Conservation (phyloP, 768 basidiomycete genomes). For the Leccinellum luteum region DNA sequence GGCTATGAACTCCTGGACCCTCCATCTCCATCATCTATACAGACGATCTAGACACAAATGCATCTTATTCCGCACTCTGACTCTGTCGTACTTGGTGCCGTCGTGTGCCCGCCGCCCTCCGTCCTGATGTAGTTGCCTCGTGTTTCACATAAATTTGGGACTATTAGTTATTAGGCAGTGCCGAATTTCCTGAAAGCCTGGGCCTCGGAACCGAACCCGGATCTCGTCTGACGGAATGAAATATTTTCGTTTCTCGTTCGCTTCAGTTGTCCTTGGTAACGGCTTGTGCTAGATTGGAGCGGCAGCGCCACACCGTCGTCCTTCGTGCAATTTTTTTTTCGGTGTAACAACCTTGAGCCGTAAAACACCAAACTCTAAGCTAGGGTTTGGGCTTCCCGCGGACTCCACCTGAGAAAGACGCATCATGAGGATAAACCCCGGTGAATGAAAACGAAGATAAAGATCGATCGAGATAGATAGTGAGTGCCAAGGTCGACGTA, state of each 20-base stretch:
- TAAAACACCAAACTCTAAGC: neutral
- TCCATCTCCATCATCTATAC: conserved; percentile 1
- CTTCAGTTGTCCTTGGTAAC: neutral
- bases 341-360: neutral
- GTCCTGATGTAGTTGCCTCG: neutral
- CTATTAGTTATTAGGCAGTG: no score
- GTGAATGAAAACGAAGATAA: neutral
- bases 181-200: no score
- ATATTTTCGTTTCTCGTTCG: neutral
- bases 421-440: neutral
- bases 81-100: neutral
- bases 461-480: neutral
- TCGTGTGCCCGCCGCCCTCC: neutral
- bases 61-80: neutral
- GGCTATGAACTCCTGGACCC: conserved; percentile 1
- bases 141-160: neutral
- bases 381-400: neutral
- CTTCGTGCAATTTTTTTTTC: neutral
- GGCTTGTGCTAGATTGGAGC: neutral
- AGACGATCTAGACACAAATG: conserved; percentile 12
- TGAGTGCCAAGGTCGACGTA: neutral
- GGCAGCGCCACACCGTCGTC: neutral
- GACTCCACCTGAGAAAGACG: no score
- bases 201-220: neutral
- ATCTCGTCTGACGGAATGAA: neutral